Evolutionary conservation across 1,284 basidiomycete species (phyloP).

Genomic region (Ceratobasidium sp.): DNA sequence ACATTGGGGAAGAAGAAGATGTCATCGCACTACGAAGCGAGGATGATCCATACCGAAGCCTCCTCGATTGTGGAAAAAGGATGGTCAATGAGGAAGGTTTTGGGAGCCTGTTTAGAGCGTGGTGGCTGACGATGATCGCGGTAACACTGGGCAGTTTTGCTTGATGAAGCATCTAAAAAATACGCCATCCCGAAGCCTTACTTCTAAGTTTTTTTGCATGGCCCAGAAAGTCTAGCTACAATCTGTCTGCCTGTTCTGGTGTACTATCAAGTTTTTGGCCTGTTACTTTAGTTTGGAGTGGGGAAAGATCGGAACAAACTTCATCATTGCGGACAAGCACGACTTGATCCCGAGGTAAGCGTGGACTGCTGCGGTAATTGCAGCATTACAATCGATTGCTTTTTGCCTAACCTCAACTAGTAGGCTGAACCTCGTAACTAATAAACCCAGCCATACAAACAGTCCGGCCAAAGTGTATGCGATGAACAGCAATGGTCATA

Average conservation of each 20-base stretch:
- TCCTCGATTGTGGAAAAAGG: conserved; percentile 78
- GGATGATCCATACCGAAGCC: conserved; percentile 83
- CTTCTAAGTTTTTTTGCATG: too few species aligned
- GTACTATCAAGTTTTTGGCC: not conserved
- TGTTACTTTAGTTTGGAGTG: too few species aligned
- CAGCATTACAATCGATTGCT: not conserved
- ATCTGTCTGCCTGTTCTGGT: not conserved
- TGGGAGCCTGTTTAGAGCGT: conserved; percentile 79
- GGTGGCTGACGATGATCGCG: conserved; percentile 83
- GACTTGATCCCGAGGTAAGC: not conserved
- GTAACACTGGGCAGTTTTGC: conserved; percentile 67
- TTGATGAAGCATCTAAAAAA: conserved; percentile 16
- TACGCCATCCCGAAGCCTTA: too few species aligned
- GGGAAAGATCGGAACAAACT: too few species aligned
- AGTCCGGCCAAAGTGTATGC: too few species aligned
- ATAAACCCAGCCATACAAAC: too few species aligned
- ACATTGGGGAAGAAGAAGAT: conserved; percentile 80
- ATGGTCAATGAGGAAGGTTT: conserved; percentile 87
- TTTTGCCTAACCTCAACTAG: too few species aligned
- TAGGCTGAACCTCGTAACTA: not conserved
- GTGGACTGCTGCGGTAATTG: not conserved
- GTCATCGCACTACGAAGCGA: conserved; percentile 84
- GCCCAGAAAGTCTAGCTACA: too few species aligned
- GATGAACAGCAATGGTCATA: too few species aligned
- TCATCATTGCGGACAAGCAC: not conserved